Conservation (phyloP, 495 filamentous ascomycete species). For the Astrothelium subdiscretum region DNA sequence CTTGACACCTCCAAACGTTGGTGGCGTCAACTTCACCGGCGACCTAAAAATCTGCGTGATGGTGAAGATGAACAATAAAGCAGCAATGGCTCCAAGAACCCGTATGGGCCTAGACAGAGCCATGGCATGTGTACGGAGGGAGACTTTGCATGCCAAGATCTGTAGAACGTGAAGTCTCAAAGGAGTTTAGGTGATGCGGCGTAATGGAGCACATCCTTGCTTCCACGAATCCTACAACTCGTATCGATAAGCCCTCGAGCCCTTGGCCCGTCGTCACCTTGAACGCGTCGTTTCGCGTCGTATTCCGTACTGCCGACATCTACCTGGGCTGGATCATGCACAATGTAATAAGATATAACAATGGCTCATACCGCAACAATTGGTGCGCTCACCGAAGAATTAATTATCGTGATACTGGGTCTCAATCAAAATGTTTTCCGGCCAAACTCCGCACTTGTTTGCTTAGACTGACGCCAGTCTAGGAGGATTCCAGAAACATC, state of each 20-base stretch:
- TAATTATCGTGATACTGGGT: slow-evolving; percentile 34
- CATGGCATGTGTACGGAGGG: slow-evolving; percentile 36
- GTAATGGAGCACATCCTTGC: too few species aligned
- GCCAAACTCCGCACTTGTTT: neutral
- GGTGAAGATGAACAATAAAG: slow-evolving; percentile 61
- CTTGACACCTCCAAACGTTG: slow-evolving; percentile 30
- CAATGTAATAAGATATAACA: neutral
- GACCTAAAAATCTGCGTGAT: slow-evolving; percentile 55
- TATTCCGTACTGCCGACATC: too few species aligned
- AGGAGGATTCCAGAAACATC: slow-evolving; percentile 37
- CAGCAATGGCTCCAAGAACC: slow-evolving; percentile 57
- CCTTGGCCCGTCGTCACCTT: neutral
- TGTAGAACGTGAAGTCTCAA: neutral
- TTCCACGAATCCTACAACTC: neutral
- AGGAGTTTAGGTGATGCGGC: neutral
- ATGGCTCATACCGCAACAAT: slow-evolving; percentile 40
- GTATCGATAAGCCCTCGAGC: neutral
- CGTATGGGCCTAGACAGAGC: slow-evolving; percentile 73
- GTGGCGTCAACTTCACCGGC: slow-evolving; percentile 26
- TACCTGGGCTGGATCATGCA: too few species aligned
- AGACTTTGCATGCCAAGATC: neutral
- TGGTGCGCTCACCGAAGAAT: slow-evolving; percentile 40
- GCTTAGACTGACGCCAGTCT: neutral
- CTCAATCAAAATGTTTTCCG: slow-evolving; percentile 6
- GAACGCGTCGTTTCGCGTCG: neutral